phyloP scores from a whole-genome alignment of 2,329 filamentous ascomycete genomes.

The Davidsoniella neocaledoniae region DNA sequence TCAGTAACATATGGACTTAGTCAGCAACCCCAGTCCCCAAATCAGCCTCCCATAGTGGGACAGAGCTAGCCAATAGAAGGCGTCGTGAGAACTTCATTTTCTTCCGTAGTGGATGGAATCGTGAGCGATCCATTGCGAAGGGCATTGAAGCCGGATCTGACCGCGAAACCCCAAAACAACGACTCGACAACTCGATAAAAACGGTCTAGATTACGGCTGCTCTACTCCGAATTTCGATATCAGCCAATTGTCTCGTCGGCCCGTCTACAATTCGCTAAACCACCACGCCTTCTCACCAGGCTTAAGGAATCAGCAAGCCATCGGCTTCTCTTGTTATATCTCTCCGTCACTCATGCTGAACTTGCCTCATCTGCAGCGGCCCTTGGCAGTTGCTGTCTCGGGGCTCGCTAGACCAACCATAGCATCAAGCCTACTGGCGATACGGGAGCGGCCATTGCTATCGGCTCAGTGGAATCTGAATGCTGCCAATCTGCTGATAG shows the following conservation, averaged over 20 bases:
- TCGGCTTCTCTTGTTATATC: too few species aligned
- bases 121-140: not conserved
- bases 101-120: not conserved
- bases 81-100: constrained; percentile 8
- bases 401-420: constrained; percentile 16
- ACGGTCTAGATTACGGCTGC: too few species aligned
- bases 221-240: not conserved
- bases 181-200: too few species aligned
- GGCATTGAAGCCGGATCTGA: not conserved
- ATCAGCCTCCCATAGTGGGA: not conserved
- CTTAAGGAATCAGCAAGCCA: too few species aligned
- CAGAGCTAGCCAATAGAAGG: constrained; percentile 8
- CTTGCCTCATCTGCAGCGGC: constrained; percentile 27
- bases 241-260: not conserved
- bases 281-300: not conserved
- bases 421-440: constrained; percentile 9
- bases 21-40: constrained; percentile 1
- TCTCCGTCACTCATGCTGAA: not conserved
- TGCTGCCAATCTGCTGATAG: constrained; percentile 15
- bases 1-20: constrained; percentile 3
- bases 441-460: constrained; percentile 14
- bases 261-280: not conserved
- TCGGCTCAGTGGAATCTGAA: constrained; percentile 12
- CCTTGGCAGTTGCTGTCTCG: constrained; percentile 25
- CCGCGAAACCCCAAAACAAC: too few species aligned